Conservation (phyloP, 345 rosid species). For the Mangifera indica region DNA sequence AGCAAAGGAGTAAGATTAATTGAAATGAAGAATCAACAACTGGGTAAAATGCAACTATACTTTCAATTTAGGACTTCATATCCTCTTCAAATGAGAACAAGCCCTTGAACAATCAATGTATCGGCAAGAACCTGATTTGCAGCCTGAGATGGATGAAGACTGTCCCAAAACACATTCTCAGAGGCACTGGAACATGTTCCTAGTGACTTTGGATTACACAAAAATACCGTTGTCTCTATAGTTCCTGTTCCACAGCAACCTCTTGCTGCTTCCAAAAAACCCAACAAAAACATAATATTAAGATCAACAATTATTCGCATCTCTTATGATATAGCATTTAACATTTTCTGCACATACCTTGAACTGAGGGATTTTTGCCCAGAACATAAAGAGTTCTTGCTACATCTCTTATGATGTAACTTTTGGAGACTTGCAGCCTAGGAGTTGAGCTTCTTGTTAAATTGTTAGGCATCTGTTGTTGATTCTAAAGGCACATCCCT, state of each 20-base stretch:
- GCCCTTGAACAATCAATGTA: conserved; percentile 60
- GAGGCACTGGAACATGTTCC: conserved; percentile 88
- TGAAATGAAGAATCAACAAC: not conserved
- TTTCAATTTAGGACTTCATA: not conserved
- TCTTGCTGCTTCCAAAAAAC: conserved; percentile 75
- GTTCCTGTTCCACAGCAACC: conserved; percentile 95
- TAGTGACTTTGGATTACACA: conserved; percentile 69
- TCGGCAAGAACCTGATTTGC: conserved; percentile 80
- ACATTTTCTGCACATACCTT: conserved; percentile 33
- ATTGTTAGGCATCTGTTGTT: conserved; percentile 68
- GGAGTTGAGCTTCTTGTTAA: conserved; percentile 68
- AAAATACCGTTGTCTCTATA: conserved; percentile 62
- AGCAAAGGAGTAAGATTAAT: not conserved
- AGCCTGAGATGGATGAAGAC: conserved; percentile 92
- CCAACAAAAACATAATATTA: conserved; percentile 26
- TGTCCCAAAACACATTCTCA: conserved; percentile 88
- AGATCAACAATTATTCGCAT: not conserved
- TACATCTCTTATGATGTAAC: too few species aligned
- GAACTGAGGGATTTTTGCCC: conserved; percentile 55
- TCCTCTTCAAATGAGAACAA: conserved; percentile 46
- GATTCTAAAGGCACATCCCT: conserved; percentile 65
- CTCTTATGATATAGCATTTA: not conserved
- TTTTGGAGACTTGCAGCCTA: conserved; percentile 61
- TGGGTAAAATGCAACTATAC: not conserved
- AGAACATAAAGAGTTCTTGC: conserved; percentile 63